Evolutionary conservation across 257 asterid genomes (phyloP), one percentile per base, ranked within the genome.

Genomic region (Ehretia macrophylla): DNA sequence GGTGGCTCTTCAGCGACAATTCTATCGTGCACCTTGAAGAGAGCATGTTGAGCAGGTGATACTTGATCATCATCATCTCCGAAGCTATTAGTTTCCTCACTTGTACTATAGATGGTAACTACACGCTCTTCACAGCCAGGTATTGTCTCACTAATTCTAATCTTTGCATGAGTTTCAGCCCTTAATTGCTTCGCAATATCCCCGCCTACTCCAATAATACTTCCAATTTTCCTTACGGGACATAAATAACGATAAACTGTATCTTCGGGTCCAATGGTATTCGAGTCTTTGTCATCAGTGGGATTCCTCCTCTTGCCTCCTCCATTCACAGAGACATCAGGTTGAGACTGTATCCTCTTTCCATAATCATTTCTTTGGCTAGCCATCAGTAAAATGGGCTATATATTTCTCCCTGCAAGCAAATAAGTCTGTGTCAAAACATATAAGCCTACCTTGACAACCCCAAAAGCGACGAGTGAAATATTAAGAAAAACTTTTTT

Each of bases 101-200:
- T 82, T 8, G 82, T 17, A 55, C 98, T 87, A 54, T 85, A 85
- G 77, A 91, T 82, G 17, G 95, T 91, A 51, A 91, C 80, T 5
- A 87, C 88, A 8, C 98, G 95, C 58, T 87, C 98, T 14, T 91
- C 98, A 45, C 98, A 91, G 12, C 98, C 94, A 1, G 94, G 96
- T 38, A 91, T 76, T 19, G 87, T 76, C 74, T 91, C 96, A 32
- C 94, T 79, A 39, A 91, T 91, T 75, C 91, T 72, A 68, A 91
- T 91, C 75, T 77, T 79, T 8, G 98, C 90, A 54, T 70, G 74
- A 74, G 98, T 91, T 64, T 87, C 81, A 10, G 98, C 79, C 68
- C 96, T 75, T 76, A 90, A 60, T 56, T 90, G 94, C 76, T 85
- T 87, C 3, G 89, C 98, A 50, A 80, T 80, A 48, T 87, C 94